These are phyloP conservation scores for Podospora bellae-mahoneyi DNA, from an alignment of 495 filamentous ascomycete species.

Conservation along the genomic window DNA sequence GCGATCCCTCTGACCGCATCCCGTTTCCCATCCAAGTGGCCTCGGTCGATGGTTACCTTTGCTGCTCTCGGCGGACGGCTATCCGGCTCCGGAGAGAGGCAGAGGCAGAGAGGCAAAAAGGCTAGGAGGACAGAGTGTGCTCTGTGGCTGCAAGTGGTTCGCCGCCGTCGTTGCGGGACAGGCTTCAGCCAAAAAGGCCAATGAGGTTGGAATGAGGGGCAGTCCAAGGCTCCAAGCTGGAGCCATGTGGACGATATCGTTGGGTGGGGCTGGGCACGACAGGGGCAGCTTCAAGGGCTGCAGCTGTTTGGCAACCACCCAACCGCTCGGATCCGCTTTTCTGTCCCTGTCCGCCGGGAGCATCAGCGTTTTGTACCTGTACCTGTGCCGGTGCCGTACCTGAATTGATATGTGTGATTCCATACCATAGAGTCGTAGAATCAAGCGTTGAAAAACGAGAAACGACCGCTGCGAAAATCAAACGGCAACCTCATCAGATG, in stretches of 20 bases:
- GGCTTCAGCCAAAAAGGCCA: conserved; percentile 6
- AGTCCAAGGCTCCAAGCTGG: conserved; percentile 3
- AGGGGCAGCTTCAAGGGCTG: conserved; percentile 6
- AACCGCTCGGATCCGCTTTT: conserved; percentile 19
- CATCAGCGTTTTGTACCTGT: conserved; percentile 16
- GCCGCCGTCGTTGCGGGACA: background rate
- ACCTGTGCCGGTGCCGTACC: background rate
- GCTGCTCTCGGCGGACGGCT: conserved; percentile 4
- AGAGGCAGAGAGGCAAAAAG: background rate
- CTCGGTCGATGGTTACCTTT: background rate
- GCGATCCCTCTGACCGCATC: conserved; percentile 4
- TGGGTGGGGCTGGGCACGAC: background rate
- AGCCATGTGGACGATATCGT: conserved; percentile 15
- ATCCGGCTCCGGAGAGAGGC: conserved; percentile 5
- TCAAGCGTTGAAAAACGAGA: background rate
- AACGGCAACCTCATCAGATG: background rate
- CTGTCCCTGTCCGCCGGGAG: conserved; percentile 13
- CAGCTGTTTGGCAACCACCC: conserved; percentile 13
- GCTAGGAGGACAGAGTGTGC: background rate
- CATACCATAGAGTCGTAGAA: background rate
- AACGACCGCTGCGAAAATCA: background rate
- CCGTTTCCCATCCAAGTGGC: background rate
- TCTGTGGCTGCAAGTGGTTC: conserved; percentile 8
- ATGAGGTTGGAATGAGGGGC: conserved; percentile 6
- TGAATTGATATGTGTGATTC: background rate